Evolutionary conservation across 176 grass and related monocot genomes (phyloP).

Genomic region (Oryza brachyantha): DNA sequence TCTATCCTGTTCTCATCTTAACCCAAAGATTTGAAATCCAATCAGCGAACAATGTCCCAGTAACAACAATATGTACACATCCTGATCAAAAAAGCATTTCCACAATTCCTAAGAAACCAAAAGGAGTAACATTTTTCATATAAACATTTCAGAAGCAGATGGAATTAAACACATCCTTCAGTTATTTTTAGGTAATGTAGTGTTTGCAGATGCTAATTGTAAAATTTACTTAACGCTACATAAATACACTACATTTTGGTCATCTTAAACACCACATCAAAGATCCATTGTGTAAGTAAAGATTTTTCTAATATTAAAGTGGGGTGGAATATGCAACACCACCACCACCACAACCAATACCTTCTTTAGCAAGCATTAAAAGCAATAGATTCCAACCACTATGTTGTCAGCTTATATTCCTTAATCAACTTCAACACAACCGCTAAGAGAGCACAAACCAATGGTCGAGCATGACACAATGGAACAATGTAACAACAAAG

Average conservation of each 20-base stretch:
- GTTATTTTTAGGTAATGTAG: background rate
- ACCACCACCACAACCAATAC: background rate
- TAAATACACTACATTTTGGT: background rate
- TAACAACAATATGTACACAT: background rate
- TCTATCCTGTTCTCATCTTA: background rate
- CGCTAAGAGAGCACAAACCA: too few species aligned
- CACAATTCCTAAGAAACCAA: background rate
- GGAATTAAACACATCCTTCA: background rate
- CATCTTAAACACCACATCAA: background rate
- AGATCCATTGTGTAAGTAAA: too few species aligned
- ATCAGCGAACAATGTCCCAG: background rate
- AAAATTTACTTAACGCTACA: background rate
- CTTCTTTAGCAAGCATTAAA: background rate
- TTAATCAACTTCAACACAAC: background rate
- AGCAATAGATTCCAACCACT: background rate
- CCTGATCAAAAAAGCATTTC: background rate
- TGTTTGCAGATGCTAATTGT: background rate
- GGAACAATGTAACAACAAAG: background rate
- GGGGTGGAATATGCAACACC: background rate
- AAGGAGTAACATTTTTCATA: background rate
- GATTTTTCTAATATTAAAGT: background rate
- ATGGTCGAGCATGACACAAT: background rate
- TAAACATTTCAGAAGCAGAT: background rate
- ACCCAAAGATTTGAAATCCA: background rate
- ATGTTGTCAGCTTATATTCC: background rate